Conservation (phyloP, 805 yeast genomes). For the Lachancea dasiensis region DNA sequence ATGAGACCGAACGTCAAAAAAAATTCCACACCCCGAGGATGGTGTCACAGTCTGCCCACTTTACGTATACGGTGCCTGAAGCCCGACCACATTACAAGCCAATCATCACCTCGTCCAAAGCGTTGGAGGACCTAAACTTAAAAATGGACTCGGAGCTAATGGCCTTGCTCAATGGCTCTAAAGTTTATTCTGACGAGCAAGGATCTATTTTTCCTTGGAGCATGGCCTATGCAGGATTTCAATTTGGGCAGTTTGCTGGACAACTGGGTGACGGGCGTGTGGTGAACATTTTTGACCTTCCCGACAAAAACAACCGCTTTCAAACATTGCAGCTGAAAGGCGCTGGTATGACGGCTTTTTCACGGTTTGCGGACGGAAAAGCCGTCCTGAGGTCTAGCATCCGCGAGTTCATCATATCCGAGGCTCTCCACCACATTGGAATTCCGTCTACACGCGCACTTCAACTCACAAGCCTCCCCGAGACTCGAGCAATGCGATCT, state of each 20-base stretch:
- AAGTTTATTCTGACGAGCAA: constrained; percentile 34
- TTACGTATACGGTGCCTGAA: constrained; percentile 69
- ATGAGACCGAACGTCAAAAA: constrained; percentile 11
- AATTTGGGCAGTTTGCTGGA: constrained; percentile 94
- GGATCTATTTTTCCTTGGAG: constrained; percentile 68
- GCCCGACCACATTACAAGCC: constrained; percentile 46
- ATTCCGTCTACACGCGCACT: constrained; percentile 85
- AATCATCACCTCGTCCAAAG: constrained; percentile 52
- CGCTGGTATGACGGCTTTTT: constrained; percentile 84
- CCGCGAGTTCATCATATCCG: constrained; percentile 82
- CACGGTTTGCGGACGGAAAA: constrained; percentile 95
- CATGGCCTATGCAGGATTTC: constrained; percentile 93
- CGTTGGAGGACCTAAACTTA: constrained; percentile 58
- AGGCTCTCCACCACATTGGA: constrained; percentile 70
- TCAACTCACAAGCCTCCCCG: constrained; percentile 64
- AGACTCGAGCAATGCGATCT: constrained; percentile 67
- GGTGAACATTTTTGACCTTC: constrained; percentile 67
- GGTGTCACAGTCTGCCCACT: constrained; percentile 53
- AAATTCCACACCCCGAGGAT: constrained; percentile 47
- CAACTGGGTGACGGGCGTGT: constrained; percentile 97
- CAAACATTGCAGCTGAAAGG: constrained; percentile 75
- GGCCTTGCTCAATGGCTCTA: constrained; percentile 56
- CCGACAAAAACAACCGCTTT: constrained; percentile 39
- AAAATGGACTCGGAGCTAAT: constrained; percentile 42
- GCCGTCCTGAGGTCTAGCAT: constrained; percentile 86